Conservation (phyloP, 306 rosid genomes). For the Cicer bijugum region DNA sequence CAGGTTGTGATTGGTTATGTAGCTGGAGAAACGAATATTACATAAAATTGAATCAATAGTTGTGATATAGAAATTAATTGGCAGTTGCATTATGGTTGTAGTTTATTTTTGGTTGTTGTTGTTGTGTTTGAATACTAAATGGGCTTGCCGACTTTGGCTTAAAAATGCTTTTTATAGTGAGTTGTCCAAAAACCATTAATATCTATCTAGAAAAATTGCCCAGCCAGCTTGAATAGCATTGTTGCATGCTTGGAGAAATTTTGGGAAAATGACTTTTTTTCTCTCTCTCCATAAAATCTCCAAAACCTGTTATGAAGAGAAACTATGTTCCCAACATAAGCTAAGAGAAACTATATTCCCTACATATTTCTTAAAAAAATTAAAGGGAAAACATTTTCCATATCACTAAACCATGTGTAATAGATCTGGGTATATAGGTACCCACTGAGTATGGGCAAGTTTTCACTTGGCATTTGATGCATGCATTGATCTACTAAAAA, state of each 20-base stretch:
- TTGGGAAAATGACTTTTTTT: not conserved
- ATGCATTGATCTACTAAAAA: not conserved
- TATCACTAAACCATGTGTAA: not conserved
- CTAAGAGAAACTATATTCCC: conserved; percentile 14
- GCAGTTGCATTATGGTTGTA: not conserved
- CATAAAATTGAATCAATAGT: conserved; percentile 16
- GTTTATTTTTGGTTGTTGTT: conserved; percentile 20
- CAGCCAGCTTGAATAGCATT: conserved; percentile 17
- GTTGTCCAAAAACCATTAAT: conserved; percentile 9
- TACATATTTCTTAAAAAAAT: not conserved
- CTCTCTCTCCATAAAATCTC: not conserved
- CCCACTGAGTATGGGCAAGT: not conserved
- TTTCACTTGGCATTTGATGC: not conserved
- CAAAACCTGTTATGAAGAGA: not conserved
- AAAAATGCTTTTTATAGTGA: conserved; percentile 9
- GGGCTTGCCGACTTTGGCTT: not conserved
- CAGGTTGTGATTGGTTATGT: conserved; percentile 13
- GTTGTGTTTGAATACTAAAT: conserved; percentile 14
- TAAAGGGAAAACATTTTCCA: not conserved
- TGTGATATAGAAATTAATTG: conserved; percentile 11
- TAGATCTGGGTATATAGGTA: not conserved
- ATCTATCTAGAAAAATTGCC: not conserved
- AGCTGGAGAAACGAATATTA: not conserved
- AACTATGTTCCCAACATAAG: not conserved
- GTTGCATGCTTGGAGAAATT: conserved; percentile 2